Evolutionary conservation across 2,329 filamentous ascomycete genomes (phyloP), one percentile per base, ranked within the genome.

Genomic region (Pyrenophora teres): DNA sequence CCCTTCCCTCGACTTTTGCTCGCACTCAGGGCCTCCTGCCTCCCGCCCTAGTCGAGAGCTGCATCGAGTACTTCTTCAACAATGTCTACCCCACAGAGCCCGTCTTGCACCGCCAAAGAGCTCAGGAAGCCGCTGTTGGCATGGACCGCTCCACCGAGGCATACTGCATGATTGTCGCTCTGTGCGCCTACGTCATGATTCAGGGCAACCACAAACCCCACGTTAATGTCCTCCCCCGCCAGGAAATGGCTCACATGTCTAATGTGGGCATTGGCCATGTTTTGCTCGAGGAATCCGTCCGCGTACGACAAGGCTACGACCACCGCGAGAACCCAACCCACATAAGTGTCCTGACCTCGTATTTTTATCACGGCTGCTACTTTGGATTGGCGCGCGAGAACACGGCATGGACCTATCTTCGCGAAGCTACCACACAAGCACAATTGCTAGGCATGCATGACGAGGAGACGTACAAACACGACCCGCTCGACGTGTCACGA

Each of bases 21-120:
- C 73, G 78, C 64, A 77, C 78, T 57, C 71, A 77, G 56, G 71
- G 80, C 57, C 69, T 86, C 71, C 60, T 80, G 65, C 68, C 77
- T 68, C 68, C 76, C 74, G 66, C 79, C 74, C 57, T 84, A 74
- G 68, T 82, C 64, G 70, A 78, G 37, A 71, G 70, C 46, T 86
- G 83, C 64, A 75, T 86, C 51, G 83, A 86, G 38, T 82, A 83
- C 56, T 87, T 83, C 72, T 83, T 85, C 70, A 75, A 78, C 60
- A 78, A 85, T 65, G 79, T 87, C 46, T 87, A 87, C 58, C 83
- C 83, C n/a, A 83, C 83, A 45, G 83, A 85, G 76, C 84, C 84
- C 0, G 77, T 87, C 3, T 70, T 87, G 6, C 81, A 85, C 57
- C 75, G 75, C 33, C 71, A 75, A 53, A 74, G 72, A 45, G 73